phyloP scores from a whole-genome alignment of 768 basidiomycete species.

The Macrolepiota fuliginosa region DNA sequence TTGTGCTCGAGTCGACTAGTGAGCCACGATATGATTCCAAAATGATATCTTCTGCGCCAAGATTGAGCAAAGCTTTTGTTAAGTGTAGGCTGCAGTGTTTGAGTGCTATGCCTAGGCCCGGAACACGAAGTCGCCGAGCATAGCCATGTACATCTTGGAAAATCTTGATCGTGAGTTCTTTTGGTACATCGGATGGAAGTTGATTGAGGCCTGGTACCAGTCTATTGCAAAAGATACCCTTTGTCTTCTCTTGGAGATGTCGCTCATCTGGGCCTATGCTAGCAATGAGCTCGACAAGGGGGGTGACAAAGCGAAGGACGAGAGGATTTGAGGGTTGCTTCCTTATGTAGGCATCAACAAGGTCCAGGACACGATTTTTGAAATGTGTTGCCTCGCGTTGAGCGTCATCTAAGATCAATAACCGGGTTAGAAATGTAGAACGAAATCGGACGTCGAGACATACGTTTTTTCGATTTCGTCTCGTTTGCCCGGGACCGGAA shows the following conservation, averaged over 20 bases:
- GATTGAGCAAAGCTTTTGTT: conserved; percentile 43
- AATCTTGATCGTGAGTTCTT: conserved; percentile 41
- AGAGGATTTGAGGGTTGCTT: conserved; percentile 75
- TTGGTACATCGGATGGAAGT: conserved; percentile 44
- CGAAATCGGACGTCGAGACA: conserved; percentile 15
- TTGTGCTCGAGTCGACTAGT: conserved; percentile 70
- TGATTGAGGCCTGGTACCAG: conserved; percentile 71
- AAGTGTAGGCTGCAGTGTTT: conserved; percentile 73
- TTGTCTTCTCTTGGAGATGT: conserved; percentile 87
- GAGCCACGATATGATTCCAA: conserved; percentile 61
- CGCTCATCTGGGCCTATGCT: conserved; percentile 71
- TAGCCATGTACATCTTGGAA: conserved; percentile 66
- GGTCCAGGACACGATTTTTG: conserved; percentile 93
- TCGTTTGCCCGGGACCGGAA: conserved; percentile 70
- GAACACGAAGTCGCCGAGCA: conserved; percentile 64
- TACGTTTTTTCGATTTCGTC: conserved; percentile 66
- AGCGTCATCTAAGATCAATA: conserved; percentile 44
- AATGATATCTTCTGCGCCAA: conserved; percentile 43
- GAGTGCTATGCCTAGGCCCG: conserved; percentile 62
- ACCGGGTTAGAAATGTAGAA: background rate
- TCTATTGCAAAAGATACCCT: conserved; percentile 71
- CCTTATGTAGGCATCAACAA: conserved; percentile 84
- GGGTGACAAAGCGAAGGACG: conserved; percentile 63
- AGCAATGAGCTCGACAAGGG: conserved; percentile 74
- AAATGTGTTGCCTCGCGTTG: conserved; percentile 93